Percentiles rank a stretch among this genome's conserved stretches.
These are phyloP conservation scores for Leishmania gerbilli DNA, from an alignment of 208 protist species.

Conservation along the genomic window DNA sequence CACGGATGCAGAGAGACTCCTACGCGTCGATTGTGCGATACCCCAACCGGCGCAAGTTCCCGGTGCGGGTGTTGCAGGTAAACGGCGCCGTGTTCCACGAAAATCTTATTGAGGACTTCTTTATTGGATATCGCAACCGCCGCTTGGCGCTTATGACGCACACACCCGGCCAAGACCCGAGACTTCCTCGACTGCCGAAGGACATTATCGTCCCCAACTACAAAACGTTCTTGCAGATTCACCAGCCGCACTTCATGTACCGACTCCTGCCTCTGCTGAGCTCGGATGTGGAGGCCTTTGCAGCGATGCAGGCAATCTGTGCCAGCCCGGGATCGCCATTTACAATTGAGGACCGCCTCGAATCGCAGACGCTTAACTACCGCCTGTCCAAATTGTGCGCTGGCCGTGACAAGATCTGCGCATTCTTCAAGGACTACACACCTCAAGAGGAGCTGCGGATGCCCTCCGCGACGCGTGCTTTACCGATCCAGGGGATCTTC, in stretches of 20 bases:
- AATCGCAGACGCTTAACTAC: conserved; percentile 53
- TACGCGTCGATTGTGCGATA: conserved; percentile 65
- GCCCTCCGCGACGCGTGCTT: conserved; percentile 47
- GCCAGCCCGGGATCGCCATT: conserved; percentile 59
- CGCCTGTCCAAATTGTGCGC: conserved; percentile 51
- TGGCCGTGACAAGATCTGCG: conserved; percentile 49
- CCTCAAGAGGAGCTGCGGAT: conserved; percentile 35
- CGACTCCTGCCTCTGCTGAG: conserved; percentile 79
- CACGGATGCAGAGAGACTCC: conserved; percentile 78
- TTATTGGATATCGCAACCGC: conserved; percentile 63
- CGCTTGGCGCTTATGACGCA: conserved; percentile 85
- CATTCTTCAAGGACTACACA: conserved; percentile 68
- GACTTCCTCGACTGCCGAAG: conserved; percentile 40
- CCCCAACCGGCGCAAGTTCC: conserved; percentile 54
- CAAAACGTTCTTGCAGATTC: conserved; percentile 50
- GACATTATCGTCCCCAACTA: conserved; percentile 74
- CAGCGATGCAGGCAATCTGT: conserved; percentile 71
- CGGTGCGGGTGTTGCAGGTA: conserved; percentile 69
- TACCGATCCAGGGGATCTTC: conserved; percentile 53
- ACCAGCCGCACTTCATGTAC: conserved; percentile 83
- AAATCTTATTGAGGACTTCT: conserved; percentile 62
- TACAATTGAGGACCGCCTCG: conserved; percentile 57
- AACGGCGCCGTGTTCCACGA: conserved; percentile 69
- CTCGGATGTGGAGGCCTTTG: conserved; percentile 64
- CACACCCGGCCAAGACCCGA: conserved; percentile 24